Percentiles rank a stretch among this genome's conserved stretches.
Conservation (phyloP, 805 yeast species). For the Soucietia sequanensis region DNA sequence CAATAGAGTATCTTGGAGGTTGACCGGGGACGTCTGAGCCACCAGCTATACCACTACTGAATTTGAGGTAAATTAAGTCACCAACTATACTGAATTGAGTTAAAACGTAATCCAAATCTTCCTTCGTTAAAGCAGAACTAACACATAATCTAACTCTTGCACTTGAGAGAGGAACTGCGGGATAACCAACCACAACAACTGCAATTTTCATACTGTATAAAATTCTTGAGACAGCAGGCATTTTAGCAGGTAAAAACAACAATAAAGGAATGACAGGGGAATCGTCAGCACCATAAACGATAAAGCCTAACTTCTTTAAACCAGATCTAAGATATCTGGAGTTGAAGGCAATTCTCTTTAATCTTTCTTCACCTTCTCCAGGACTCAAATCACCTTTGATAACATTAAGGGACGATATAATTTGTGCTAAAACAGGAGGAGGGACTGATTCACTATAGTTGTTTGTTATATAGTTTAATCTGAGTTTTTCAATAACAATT, state of each 20-base stretch:
- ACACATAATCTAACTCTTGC: slow-evolving; percentile 93
- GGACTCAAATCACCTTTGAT: slow-evolving; percentile 82
- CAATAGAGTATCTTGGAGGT: slow-evolving; percentile 74
- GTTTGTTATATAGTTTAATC: slow-evolving; percentile 69
- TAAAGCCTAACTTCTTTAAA: slow-evolving; percentile 87
- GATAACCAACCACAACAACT: slow-evolving; percentile 95
- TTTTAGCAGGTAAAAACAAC: slow-evolving; percentile 85
- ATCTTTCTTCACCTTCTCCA: slow-evolving; percentile 89
- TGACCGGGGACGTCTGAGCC: slow-evolving; percentile 55
- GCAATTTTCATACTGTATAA: slow-evolving; percentile 81
- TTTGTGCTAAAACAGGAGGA: slow-evolving; percentile 91
- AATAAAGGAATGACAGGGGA: slow-evolving; percentile 93
- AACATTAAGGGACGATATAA: slow-evolving; percentile 72
- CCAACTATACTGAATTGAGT: slow-evolving; percentile 75
- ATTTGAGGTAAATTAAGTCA: slow-evolving; percentile 69
- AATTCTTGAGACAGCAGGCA: slow-evolving; percentile 88
- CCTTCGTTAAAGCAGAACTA: slow-evolving; percentile 87
- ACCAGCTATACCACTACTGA: slow-evolving; percentile 75
- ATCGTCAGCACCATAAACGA: slow-evolving; percentile 92
- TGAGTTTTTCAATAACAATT: slow-evolving; percentile 67
- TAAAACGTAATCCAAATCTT: slow-evolving; percentile 82
- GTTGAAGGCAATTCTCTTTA: slow-evolving; percentile 92
- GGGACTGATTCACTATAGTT: slow-evolving; percentile 81
- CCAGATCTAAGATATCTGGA: slow-evolving; percentile 91
- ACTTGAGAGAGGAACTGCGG: slow-evolving; percentile 90